Conservation (phyloP, 2,329 filamentous ascomycete species). For the Monilinia laxa region DNA sequence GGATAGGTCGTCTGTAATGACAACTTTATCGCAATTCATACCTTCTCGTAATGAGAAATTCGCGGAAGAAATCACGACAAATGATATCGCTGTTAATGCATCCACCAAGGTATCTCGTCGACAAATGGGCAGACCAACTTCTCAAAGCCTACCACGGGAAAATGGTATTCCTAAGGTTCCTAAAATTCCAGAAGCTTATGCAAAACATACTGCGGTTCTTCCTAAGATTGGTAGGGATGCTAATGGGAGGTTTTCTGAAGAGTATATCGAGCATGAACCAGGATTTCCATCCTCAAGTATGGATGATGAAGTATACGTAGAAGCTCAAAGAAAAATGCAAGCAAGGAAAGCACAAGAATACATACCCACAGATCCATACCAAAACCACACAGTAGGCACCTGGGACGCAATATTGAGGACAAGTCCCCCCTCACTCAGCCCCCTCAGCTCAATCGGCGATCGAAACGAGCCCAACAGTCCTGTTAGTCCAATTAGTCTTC, state of each 20-base stretch:
- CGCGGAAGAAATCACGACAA: neutral
- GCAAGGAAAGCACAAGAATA: neutral
- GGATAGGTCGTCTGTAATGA: conserved; percentile 1
- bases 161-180: neutral
- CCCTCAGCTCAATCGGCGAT: neutral
- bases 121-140: neutral
- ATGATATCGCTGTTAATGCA: neutral
- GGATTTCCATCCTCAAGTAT: no score
- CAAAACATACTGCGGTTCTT: neutral
- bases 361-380: neutral
- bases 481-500: neutral
- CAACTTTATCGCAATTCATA: conserved; percentile 5
- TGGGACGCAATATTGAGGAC: neutral
- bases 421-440: neutral
- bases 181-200: neutral
- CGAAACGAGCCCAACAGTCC: neutral
- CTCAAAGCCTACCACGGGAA: neutral
- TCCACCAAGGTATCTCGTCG: neutral
- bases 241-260: neutral
- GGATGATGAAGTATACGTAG: no score
- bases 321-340: no score
- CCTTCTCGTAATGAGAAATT: neutral
- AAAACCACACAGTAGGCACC: neutral
- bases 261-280: neutral
- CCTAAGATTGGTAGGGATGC: conserved; percentile 6